A percentile compares a stretch with the other conserved stretches of the same genome.
Evolutionary conservation across 495 filamentous ascomycete species (phyloP).

Genomic region (Penicillium bovifimosum): DNA sequence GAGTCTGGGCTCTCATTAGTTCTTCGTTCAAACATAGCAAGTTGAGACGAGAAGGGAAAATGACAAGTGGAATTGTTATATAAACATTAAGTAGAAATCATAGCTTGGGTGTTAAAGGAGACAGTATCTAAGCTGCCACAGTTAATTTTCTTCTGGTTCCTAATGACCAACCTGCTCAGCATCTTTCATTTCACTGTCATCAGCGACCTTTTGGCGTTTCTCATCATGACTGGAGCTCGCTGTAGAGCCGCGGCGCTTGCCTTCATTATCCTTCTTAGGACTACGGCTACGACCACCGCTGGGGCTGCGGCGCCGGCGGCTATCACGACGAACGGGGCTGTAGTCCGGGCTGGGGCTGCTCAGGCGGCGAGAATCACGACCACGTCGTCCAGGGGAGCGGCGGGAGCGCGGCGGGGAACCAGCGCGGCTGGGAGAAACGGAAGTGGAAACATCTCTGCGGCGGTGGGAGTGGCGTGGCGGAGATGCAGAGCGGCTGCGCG

Average conservation of each 20-base stretch:
- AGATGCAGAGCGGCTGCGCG: slow-evolving; percentile 40
- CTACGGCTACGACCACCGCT: slow-evolving; percentile 28
- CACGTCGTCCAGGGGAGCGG: neutral
- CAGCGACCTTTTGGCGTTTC: slow-evolving; percentile 53
- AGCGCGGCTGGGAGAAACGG: slow-evolving; percentile 20
- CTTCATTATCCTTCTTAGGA: slow-evolving; percentile 31
- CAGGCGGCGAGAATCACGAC: slow-evolving; percentile 34
- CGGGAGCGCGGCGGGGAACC: slow-evolving; percentile 45
- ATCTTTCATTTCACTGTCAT: slow-evolving; percentile 23
- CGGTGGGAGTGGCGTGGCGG: slow-evolving; percentile 26
- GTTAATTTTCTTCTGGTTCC: slow-evolving; percentile 9
- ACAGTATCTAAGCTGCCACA: neutral
- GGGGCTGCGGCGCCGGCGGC: slow-evolving; percentile 17
- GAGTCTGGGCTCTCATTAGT: slow-evolving; percentile 9
- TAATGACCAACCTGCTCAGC: slow-evolving; percentile 48
- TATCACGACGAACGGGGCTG: slow-evolving; percentile 28
- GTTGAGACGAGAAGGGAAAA: neutral
- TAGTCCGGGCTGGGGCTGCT: slow-evolving; percentile 38
- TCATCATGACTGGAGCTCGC: slow-evolving; percentile 47
- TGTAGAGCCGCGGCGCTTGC: slow-evolving; percentile 47
- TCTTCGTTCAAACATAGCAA: neutral
- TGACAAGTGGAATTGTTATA: neutral
- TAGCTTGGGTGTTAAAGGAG: neutral
- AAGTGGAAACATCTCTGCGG: slow-evolving; percentile 18
- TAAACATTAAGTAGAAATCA: neutral